phyloP scores from a whole-genome alignment of 352 stramenopile genomes.

The Peronospora tabacina region DNA sequence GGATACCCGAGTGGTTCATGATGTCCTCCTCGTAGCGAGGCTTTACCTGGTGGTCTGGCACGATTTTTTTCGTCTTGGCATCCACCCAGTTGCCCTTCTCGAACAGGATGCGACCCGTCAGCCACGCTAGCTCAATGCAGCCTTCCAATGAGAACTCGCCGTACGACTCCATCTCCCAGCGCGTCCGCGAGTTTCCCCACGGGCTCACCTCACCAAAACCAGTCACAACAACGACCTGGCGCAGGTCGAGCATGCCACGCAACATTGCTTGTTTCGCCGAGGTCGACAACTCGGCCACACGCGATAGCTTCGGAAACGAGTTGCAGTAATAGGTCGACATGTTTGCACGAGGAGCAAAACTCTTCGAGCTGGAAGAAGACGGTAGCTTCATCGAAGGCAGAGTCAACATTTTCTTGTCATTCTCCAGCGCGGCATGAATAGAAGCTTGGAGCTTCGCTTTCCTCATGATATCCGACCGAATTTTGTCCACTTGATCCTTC shows the following conservation, averaged over 20 bases:
- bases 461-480: conserved; percentile 46
- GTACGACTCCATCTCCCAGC: conserved; percentile 88
- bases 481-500: conserved; percentile 50
- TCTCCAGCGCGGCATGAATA: conserved; percentile 33
- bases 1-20: conserved; percentile 70
- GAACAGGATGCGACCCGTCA: conserved; percentile 76
- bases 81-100: conserved; percentile 83
- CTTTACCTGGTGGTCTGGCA: conserved; percentile 75
- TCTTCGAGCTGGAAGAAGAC: conserved; percentile 11
- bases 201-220: conserved; percentile 84
- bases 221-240: conserved; percentile 76
- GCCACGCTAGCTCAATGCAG: conserved; percentile 82
- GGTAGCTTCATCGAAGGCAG: conserved; percentile 19
- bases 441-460: conserved; percentile 52
- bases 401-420: conserved; percentile 31
- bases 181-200: conserved; percentile 78
- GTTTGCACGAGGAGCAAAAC: conserved; percentile 48
- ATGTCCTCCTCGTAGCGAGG: conserved; percentile 74
- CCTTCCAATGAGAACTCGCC: conserved; percentile 86
- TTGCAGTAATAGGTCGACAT: conserved; percentile 71
- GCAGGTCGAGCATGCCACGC: conserved; percentile 72
- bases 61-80: conserved; percentile 67
- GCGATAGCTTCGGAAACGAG: conserved; percentile 52
- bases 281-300: conserved; percentile 28
- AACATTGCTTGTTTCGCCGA: conserved; percentile 40